Percentiles rank a stretch among this genome's conserved stretches.
These are phyloP conservation scores for Buxus sempervirens DNA, from an alignment of 164 flowering plant species.

Conservation along the genomic window DNA sequence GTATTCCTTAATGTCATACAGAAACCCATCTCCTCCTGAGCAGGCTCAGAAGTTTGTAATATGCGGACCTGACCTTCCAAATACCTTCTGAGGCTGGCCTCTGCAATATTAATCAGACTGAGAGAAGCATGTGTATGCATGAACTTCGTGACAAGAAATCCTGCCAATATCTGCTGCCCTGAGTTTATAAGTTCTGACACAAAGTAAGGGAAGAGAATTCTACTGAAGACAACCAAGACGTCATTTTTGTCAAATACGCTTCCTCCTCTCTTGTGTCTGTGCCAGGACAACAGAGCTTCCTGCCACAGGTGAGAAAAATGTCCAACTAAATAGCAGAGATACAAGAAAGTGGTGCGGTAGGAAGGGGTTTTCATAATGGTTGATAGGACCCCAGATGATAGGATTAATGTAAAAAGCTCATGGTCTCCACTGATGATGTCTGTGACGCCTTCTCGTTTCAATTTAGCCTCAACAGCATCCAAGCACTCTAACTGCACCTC, in stretches of 20 bases:
- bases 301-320: constrained; percentile 50
- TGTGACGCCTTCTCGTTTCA: constrained; percentile 49
- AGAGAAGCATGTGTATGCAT: constrained; percentile 77
- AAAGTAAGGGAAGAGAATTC: constrained; percentile 61
- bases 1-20: constrained; percentile 37
- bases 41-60: constrained; percentile 22
- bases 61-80: constrained; percentile 45
- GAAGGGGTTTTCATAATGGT: constrained; percentile 38
- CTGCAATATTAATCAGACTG: constrained; percentile 67
- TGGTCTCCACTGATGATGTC: constrained; percentile 35
- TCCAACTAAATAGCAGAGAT: constrained; percentile 63
- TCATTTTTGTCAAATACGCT: constrained; percentile 6
- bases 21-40: constrained; percentile 13
- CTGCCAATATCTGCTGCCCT: constrained; percentile 72
- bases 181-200: constrained; percentile 78
- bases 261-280: constrained; percentile 12
- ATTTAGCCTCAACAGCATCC: constrained; percentile 54
- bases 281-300: constrained; percentile 37
- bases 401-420: constrained; percentile 52
- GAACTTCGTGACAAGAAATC: constrained; percentile 60
- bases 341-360: constrained; percentile 55
- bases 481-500: constrained; percentile 51
- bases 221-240: constrained; percentile 34
- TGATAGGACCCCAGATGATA: constrained; percentile 59
- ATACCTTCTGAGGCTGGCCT: constrained; percentile 58